Conservation (phyloP, 2,329 filamentous ascomycete species). For the Colletotrichum scovillei region DNA sequence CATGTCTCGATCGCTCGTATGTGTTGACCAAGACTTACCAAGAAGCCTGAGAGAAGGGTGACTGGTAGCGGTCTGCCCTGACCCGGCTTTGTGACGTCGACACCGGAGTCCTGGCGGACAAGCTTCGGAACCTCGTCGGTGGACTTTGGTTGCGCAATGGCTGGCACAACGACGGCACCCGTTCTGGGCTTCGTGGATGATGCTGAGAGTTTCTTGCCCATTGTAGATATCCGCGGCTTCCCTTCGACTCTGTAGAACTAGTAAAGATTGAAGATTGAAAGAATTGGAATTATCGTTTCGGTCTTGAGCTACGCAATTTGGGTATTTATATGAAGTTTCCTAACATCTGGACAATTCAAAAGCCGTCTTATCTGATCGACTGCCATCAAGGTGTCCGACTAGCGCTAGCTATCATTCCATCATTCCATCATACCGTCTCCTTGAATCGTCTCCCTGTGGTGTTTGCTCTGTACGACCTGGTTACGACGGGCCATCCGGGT, state of each 20-base stretch:
- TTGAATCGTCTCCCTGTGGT: not conserved
- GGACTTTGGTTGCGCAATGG: not conserved
- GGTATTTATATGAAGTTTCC: slow-evolving; percentile 11
- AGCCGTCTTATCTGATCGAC: not conserved
- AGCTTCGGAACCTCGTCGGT: slow-evolving; percentile 14
- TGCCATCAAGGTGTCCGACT: slow-evolving; percentile 29
- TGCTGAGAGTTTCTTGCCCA: slow-evolving; percentile 23
- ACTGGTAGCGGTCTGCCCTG: slow-evolving; percentile 60
- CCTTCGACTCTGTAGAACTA: too few species aligned
- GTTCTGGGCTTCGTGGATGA: slow-evolving; percentile 19
- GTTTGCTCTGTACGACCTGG: not conserved
- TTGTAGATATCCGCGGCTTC: not conserved
- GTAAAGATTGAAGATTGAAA: not conserved
- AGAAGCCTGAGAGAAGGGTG: slow-evolving; percentile 69
- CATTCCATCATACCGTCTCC: not conserved
- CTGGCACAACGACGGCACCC: slow-evolving; percentile 1
- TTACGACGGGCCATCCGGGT: slow-evolving; percentile 27
- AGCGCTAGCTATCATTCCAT: not conserved
- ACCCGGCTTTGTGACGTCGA: slow-evolving; percentile 3
- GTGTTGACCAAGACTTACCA: slow-evolving; percentile 49
- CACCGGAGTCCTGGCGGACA: slow-evolving; percentile 22
- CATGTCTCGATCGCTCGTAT: too few species aligned
- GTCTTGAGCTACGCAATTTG: not conserved
- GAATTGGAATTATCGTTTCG: not conserved
- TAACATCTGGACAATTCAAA: not conserved